These are phyloP conservation scores for Sarocladium kiliense DNA, from an alignment of 2,329 filamentous ascomycete species.

Conservation along the genomic window DNA sequence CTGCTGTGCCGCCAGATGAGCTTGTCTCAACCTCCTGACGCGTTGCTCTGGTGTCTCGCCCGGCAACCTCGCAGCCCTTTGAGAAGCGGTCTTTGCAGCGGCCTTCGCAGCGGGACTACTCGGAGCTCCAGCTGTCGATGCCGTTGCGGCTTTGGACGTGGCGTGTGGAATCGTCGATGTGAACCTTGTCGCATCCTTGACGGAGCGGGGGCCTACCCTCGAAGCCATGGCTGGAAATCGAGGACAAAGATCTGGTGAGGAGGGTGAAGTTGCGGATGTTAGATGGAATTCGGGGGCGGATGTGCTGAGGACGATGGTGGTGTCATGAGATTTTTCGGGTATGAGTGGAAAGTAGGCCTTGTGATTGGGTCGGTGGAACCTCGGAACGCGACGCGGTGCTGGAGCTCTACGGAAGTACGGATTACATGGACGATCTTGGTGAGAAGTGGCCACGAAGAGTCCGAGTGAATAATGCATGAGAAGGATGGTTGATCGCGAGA, in stretches of 20 bases:
- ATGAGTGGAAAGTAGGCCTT: slow-evolving; percentile 21
- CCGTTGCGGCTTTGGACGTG: slow-evolving; percentile 48
- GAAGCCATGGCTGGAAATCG: slow-evolving; percentile 28
- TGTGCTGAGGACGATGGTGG: slow-evolving; percentile 10
- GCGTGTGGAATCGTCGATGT: slow-evolving; percentile 55
- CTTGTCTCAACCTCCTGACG: slow-evolving; percentile 62
- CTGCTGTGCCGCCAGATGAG: slow-evolving; percentile 61
- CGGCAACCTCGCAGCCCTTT: slow-evolving; percentile 18
- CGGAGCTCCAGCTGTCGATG: slow-evolving; percentile 18
- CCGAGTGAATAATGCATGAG: too few species aligned
- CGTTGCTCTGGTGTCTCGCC: slow-evolving; percentile 65
- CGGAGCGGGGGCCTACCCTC: slow-evolving; percentile 56
- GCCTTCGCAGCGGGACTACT: slow-evolving; percentile 5
- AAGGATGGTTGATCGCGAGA: too few species aligned
- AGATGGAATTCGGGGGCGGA: slow-evolving; percentile 10
- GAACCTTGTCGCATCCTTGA: slow-evolving; percentile 74
- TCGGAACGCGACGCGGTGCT: slow-evolving; percentile 18
- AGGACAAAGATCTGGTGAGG: neutral
- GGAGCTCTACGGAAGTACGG: slow-evolving; percentile 15
- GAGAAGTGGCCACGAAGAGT: neutral
- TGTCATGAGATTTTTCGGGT: slow-evolving; percentile 33
- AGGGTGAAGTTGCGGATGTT: neutral
- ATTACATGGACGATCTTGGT: neutral
- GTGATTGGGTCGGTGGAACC: slow-evolving; percentile 32
- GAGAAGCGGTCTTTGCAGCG: slow-evolving; percentile 21